Conservation (phyloP, 257 asterid species). For the Buddleja alternifolia region DNA sequence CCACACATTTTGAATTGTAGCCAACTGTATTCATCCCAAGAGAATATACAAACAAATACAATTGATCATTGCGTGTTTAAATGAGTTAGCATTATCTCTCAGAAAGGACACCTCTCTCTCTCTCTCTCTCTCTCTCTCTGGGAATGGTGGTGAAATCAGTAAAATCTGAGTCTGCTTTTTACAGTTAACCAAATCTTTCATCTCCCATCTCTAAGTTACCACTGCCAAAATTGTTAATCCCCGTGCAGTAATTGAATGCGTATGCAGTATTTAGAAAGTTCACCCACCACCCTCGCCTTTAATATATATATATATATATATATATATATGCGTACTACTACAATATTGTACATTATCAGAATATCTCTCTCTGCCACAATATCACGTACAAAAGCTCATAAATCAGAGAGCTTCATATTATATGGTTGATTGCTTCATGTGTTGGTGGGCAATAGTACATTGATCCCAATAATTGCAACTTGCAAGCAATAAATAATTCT, state of each 20-base stretch:
- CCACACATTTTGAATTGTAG: slow-evolving; percentile 4
- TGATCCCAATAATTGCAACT: too few species aligned
- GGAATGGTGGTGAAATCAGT: background rate
- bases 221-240: too few species aligned
- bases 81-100: background rate
- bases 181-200: slow-evolving; percentile 24
- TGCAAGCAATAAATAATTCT: too few species aligned
- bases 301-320: slow-evolving; percentile 19
- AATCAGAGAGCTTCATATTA: too few species aligned
- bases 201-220: too few species aligned
- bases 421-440: too few species aligned
- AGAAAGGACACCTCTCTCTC: slow-evolving; percentile 26
- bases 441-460: too few species aligned
- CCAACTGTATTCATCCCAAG: background rate
- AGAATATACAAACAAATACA: background rate
- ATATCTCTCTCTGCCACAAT: too few species aligned
- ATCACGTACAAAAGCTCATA: too few species aligned
- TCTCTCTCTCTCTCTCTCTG: background rate
- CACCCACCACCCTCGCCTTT: slow-evolving; percentile 4
- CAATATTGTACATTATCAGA: slow-evolving; percentile 36
- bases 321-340: too few species aligned
- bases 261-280: background rate
- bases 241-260: too few species aligned
- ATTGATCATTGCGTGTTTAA: slow-evolving; percentile 37
- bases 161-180: slow-evolving; percentile 19